phyloP scores from a whole-genome alignment of 305 asterid genomes.

The Ajuga reptans region DNA sequence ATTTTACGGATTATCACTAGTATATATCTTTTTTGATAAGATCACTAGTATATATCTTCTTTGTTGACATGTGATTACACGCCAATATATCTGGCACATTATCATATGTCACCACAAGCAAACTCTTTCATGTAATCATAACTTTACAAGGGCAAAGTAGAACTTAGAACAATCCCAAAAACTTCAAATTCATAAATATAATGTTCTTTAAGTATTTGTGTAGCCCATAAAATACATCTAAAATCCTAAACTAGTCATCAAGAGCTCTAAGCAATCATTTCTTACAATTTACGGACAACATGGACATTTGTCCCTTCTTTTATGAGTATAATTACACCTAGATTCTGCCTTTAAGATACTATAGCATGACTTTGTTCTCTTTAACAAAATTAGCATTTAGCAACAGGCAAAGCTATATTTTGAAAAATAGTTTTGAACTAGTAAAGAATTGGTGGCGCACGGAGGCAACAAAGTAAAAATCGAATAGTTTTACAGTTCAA shows the following conservation, averaged over 20 bases:
- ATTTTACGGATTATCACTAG: not conserved
- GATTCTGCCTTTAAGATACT: not conserved
- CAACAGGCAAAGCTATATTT: too few relatives aligned
- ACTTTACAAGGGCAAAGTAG: not conserved
- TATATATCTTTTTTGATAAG: too few relatives aligned
- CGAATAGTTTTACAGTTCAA: too few relatives aligned
- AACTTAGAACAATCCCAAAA: not conserved
- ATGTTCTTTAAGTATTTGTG: not conserved
- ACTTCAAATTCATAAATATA: not conserved
- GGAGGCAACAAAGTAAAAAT: too few relatives aligned
- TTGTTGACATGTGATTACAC: not conserved
- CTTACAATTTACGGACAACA: not conserved
- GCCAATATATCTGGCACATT: not conserved
- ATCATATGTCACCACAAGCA: not conserved
- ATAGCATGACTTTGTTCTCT: not conserved
- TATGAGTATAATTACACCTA: not conserved
- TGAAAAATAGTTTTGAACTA: too few relatives aligned
- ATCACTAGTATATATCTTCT: not conserved
- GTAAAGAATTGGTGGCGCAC: too few relatives aligned
- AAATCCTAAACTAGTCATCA: not conserved
- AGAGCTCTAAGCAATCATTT: not conserved
- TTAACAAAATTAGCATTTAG: not conserved
- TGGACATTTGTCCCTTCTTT: not conserved
- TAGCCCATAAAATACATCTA: not conserved
- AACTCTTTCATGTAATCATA: not conserved